These are phyloP conservation scores for Apostasia shenzhenica DNA, from an alignment of 106 monocot genomes.

Conservation along the genomic window DNA sequence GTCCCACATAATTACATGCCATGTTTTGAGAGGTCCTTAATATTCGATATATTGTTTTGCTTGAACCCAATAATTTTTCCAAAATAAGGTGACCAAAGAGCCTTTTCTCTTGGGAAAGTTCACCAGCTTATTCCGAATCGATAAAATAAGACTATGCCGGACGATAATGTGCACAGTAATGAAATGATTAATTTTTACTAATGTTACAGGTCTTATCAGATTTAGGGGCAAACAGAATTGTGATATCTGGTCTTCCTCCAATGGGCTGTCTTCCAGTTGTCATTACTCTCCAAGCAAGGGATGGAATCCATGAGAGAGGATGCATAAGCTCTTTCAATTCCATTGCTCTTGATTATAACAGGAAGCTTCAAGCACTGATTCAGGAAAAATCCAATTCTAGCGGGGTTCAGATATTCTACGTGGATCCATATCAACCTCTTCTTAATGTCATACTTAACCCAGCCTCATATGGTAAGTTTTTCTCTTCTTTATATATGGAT, in stretches of 20 bases:
- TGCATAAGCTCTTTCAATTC: constrained; percentile 43
- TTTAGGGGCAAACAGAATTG: constrained; percentile 41
- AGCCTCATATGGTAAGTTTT: constrained; percentile 38
- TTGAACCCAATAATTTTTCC: no score
- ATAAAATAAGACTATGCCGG: no score
- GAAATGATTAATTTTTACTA: background rate
- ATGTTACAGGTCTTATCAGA: constrained; percentile 24
- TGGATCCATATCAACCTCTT: constrained; percentile 42
- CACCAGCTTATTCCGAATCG: no score
- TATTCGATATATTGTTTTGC: no score
- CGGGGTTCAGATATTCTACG: constrained; percentile 17
- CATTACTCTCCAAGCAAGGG: constrained; percentile 39
- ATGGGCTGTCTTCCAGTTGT: constrained; percentile 59
- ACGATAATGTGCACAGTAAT: background rate
- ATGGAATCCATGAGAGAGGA: constrained; percentile 32
- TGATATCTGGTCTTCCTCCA: constrained; percentile 47
- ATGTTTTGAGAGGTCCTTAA: no score
- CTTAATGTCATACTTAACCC: constrained; percentile 30
- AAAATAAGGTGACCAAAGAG: no score
- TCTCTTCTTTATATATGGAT: background rate
- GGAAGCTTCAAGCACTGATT: constrained; percentile 33
- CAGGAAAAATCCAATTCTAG: constrained; percentile 12
- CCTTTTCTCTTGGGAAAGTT: no score
- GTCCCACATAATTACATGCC: no score
- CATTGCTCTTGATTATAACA: constrained; percentile 40